Percentiles rank a stretch among this genome's conserved stretches.
These are phyloP conservation scores for Apodospora peruviana DNA, from an alignment of 495 filamentous ascomycete species.

Conservation along the genomic window DNA sequence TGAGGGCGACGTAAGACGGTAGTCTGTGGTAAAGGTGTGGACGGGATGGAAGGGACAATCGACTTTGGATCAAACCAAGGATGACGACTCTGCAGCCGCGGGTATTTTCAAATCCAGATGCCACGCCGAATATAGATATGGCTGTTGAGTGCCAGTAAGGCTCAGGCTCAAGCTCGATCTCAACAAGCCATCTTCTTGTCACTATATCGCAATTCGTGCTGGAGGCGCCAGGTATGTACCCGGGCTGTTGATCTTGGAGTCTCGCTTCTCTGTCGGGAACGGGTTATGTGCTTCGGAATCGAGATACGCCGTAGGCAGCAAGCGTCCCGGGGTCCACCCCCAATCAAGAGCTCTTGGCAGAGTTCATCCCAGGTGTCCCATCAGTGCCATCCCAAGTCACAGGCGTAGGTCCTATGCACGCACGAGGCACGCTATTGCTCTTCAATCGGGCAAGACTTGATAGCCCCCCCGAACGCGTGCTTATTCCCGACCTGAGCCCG, in stretches of 20 bases:
- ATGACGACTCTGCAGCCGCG: not conserved
- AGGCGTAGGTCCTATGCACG: not conserved
- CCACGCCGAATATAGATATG: not conserved
- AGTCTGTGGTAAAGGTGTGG: not conserved
- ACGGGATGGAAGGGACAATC: constrained; percentile 4
- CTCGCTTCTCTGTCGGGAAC: too few species aligned
- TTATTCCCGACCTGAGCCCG: constrained; percentile 4
- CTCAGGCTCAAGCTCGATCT: too few species aligned
- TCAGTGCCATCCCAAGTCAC: not conserved
- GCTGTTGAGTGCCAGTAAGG: too few species aligned
- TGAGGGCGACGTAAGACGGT: constrained; percentile 4
- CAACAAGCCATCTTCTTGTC: too few species aligned
- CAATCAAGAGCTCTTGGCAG: not conserved
- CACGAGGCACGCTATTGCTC: not conserved
- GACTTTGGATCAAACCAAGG: constrained; percentile 1
- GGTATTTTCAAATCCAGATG: constrained; percentile 2
- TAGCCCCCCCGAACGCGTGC: not conserved
- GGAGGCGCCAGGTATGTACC: too few species aligned
- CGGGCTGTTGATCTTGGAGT: too few species aligned
- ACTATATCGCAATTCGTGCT: too few species aligned
- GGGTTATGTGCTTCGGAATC: too few species aligned
- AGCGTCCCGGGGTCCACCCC: too few species aligned
- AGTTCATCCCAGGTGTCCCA: not conserved
- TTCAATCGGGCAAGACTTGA: not conserved
- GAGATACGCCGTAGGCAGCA: too few species aligned